Conservation (phyloP, 768 basidiomycete genomes). For the Termitomyces sp. region DNA sequence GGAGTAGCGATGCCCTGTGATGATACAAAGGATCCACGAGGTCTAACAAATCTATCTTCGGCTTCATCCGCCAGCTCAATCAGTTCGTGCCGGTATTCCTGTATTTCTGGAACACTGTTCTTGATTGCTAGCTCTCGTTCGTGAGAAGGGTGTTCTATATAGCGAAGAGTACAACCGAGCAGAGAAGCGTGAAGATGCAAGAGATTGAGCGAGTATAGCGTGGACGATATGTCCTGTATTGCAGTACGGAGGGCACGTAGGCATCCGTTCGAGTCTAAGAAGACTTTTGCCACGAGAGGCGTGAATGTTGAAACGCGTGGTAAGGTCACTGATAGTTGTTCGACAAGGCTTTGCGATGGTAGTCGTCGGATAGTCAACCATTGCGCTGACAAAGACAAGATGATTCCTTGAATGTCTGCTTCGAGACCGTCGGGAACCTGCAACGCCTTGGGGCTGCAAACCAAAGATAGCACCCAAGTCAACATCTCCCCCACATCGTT, state of each 20-base stretch:
- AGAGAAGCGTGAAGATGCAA: constrained; percentile 48
- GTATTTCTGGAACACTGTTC: constrained; percentile 24
- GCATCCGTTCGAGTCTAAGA: constrained; percentile 11
- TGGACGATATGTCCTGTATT: constrained; percentile 24
- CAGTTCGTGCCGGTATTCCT: constrained; percentile 36
- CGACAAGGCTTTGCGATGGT: constrained; percentile 16
- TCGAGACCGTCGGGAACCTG: neutral
- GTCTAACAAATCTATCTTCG: constrained; percentile 46
- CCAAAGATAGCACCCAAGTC: neutral
- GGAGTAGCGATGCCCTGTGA: constrained; percentile 5
- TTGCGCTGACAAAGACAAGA: constrained; percentile 15
- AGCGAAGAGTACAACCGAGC: constrained; percentile 49
- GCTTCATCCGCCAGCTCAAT: constrained; percentile 51
- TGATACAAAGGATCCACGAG: constrained; percentile 8
- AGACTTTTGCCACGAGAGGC: constrained; percentile 17
- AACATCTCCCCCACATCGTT: constrained; percentile 12
- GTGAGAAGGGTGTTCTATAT: constrained; percentile 37
- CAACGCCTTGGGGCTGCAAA: neutral
- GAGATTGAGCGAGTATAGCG: constrained; percentile 34
- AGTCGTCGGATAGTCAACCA: constrained; percentile 8
- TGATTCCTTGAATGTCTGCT: constrained; percentile 11
- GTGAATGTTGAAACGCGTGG: constrained; percentile 26
- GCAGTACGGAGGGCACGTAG: constrained; percentile 17
- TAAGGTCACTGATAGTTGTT: constrained; percentile 23
- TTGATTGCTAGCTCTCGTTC: constrained; percentile 18